These are phyloP conservation scores for Blastocladiella emersonii DNA, from an alignment of 371 early-diverging fungal species.

Conservation along the genomic window DNA sequence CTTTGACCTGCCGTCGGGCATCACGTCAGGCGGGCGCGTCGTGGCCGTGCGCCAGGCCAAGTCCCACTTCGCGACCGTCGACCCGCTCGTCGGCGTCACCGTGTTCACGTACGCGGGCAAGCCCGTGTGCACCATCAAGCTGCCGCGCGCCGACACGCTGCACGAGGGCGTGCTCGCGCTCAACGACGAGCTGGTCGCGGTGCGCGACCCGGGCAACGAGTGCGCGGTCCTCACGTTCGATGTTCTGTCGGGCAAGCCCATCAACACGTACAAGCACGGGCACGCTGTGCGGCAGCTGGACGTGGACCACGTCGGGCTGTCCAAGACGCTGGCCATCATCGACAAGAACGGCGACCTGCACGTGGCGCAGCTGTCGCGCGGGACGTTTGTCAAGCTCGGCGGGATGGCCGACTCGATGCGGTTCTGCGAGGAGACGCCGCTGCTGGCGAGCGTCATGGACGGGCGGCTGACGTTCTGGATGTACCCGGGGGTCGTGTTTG, in stretches of 20 bases:
- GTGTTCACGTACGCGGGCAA: background rate
- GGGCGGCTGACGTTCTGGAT: conserved; percentile 30
- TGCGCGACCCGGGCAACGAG: conserved; percentile 13
- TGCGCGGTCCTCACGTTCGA: conserved; percentile 35
- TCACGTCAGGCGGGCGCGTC: background rate
- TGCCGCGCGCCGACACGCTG: background rate
- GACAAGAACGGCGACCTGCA: conserved; percentile 36
- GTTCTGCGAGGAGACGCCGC: conserved; percentile 33
- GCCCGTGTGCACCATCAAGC: background rate
- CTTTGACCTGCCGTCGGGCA: background rate
- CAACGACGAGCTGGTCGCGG: background rate
- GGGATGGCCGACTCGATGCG: conserved; percentile 33
- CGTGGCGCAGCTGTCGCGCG: conserved; percentile 18
- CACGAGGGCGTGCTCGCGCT: background rate
- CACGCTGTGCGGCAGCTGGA: conserved; percentile 24
- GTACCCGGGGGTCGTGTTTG: conserved; percentile 34
- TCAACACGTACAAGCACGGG: conserved; percentile 21
- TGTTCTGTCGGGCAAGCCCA: conserved; percentile 19
- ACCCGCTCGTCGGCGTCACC: background rate
- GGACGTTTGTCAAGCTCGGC: conserved; percentile 23
- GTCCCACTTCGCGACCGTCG: background rate
- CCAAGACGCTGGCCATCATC: conserved; percentile 22
- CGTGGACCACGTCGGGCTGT: conserved; percentile 23
- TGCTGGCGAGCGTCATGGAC: conserved; percentile 28
- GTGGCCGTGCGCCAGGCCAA: background rate